Conservation (phyloP, 805 yeast genomes). For the Blastobotrys parvus region DNA sequence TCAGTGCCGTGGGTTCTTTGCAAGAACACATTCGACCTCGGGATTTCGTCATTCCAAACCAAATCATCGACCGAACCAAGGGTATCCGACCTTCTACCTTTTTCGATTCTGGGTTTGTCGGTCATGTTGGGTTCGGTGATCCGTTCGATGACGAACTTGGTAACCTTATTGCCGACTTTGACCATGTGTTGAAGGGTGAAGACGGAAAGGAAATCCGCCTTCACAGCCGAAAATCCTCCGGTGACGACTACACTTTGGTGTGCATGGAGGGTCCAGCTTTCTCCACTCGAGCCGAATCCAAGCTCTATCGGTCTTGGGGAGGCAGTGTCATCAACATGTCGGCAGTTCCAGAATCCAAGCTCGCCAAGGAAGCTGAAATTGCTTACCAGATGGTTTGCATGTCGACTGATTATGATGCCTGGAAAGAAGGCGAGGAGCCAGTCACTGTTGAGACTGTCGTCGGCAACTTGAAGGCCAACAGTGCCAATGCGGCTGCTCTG, state of each 20-base stretch:
- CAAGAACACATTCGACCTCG: constrained; percentile 85
- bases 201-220: constrained; percentile 38
- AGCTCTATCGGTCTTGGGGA: constrained; percentile 77
- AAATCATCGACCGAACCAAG: constrained; percentile 93
- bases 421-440: constrained; percentile 93
- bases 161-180: constrained; percentile 51
- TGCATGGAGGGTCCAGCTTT: constrained; percentile 99
- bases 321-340: constrained; percentile 97
- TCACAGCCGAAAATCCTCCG: constrained; percentile 60
- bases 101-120: constrained; percentile 89
- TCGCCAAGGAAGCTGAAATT: constrained; percentile 96
- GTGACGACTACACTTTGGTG: constrained; percentile 70
- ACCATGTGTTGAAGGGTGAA: constrained; percentile 50
- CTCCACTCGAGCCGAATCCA: constrained; percentile 93
- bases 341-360: constrained; percentile 91
- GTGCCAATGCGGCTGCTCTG: constrained; percentile 72
- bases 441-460: constrained; percentile 98
- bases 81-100: constrained; percentile 87
- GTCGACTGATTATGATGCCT: constrained; percentile 98
- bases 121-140: constrained; percentile 95
- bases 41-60: constrained; percentile 94
- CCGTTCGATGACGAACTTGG: constrained; percentile 80
- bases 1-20: constrained; percentile 93
- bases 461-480: constrained; percentile 79
- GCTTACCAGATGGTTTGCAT: constrained; percentile 97